Percentiles rank a stretch among this genome's conserved stretches.
Conservation (phyloP, 352 stramenopile species). For the Phytophthora pisi region DNA sequence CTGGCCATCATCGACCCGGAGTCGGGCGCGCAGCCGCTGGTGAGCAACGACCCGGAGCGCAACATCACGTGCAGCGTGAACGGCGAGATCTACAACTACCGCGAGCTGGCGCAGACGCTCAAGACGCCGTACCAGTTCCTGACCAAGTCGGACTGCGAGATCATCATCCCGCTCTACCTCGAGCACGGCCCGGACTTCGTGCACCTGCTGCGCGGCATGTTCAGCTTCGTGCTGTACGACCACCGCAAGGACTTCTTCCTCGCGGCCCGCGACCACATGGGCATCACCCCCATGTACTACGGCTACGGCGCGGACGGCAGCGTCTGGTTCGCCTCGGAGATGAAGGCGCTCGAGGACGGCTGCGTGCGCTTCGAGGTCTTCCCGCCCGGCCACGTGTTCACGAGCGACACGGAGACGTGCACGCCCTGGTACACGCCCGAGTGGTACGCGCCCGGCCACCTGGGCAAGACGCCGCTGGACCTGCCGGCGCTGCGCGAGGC, state of each 20-base stretch:
- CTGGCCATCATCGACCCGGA: slow-evolving; percentile 99
- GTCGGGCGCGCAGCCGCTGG: slow-evolving; percentile 91
- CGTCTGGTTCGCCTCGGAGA: slow-evolving; percentile 97
- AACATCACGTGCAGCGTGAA: slow-evolving; percentile 97
- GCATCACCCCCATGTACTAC: slow-evolving; percentile 99
- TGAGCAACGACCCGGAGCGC: slow-evolving; percentile 80
- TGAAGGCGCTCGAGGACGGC: slow-evolving; percentile 95
- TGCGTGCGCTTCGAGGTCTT: slow-evolving; percentile 90
- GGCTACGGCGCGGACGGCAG: slow-evolving; percentile 97
- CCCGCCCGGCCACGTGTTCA: slow-evolving; percentile 91
- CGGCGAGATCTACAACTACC: slow-evolving; percentile 99
- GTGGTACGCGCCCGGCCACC: slow-evolving; percentile 88
- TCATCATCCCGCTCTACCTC: slow-evolving; percentile 97
- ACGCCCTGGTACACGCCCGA: slow-evolving; percentile 95
- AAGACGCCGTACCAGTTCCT: slow-evolving; percentile 91
- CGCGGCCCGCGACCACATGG: slow-evolving; percentile 97
- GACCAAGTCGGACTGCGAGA: slow-evolving; percentile 98
- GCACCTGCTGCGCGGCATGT: slow-evolving; percentile 97
- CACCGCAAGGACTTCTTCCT: slow-evolving; percentile 93
- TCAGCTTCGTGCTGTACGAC: slow-evolving; percentile 99
- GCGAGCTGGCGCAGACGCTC: slow-evolving; percentile 92
- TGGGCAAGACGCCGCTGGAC: slow-evolving; percentile 71
- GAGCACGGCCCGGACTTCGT: slow-evolving; percentile 92
- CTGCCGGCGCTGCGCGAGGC: slow-evolving; percentile 80
- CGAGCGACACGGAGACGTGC: slow-evolving; percentile 89